phyloP scores from a whole-genome alignment of 805 yeast species.

The Saccharomycopsis olivae region DNA sequence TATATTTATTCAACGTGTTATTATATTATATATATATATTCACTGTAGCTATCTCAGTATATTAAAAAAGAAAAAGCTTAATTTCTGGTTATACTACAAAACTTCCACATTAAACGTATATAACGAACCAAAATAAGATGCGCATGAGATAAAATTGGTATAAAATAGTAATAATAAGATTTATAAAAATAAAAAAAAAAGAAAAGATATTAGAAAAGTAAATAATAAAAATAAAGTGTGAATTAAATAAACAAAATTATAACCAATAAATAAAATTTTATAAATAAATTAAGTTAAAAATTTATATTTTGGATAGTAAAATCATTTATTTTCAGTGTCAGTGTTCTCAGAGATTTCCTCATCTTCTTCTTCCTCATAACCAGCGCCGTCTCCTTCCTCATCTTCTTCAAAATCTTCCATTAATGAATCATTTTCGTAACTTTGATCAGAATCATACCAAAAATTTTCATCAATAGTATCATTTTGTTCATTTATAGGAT shows the following conservation, averaged over 20 bases:
- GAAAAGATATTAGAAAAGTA: neutral
- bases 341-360: conserved; percentile 37
- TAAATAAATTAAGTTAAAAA: no score
- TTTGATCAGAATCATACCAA: conserved; percentile 75
- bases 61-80: no score
- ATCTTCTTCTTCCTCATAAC: conserved; percentile 33
- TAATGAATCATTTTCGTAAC: conserved; percentile 42
- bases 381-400: conserved; percentile 39
- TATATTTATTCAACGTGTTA: neutral
- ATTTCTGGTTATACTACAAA: no score
- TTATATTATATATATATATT: neutral
- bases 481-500: conserved; percentile 25
- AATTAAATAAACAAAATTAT: neutral
- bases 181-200: conserved; percentile 12
- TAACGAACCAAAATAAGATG: no score
- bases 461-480: conserved; percentile 66
- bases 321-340: conserved; percentile 1
- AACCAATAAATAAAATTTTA: no score
- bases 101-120: no score
- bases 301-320: no score
- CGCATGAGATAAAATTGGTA: no score
- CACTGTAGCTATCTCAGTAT: no score
- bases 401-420: conserved; percentile 45
- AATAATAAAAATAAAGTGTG: neutral
- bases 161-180: no score